Percentiles rank a stretch among this genome's conserved stretches.
Evolutionary conservation across 2,329 filamentous ascomycete species (phyloP).

Genomic region (Penicillium sp.): DNA sequence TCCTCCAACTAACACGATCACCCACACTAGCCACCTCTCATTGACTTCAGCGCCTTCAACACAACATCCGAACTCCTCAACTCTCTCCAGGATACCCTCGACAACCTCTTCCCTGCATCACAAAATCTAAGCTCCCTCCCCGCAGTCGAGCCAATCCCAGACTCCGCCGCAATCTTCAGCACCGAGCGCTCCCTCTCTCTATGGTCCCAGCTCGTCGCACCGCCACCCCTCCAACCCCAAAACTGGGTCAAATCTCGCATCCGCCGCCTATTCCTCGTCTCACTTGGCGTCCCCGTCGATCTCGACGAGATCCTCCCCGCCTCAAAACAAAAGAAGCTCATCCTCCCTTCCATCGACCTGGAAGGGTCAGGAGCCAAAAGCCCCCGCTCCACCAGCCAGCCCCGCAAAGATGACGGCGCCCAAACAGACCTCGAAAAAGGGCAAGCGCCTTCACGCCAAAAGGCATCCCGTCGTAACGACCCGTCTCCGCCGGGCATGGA

Average conservation of each 20-base stretch:
- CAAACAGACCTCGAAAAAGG: constrained; percentile 23
- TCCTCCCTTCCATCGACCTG: constrained; percentile 77
- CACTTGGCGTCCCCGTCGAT: constrained; percentile 91
- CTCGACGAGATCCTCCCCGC: constrained; percentile 96
- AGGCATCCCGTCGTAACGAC: constrained; percentile 46
- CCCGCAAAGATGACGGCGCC: constrained; percentile 27
- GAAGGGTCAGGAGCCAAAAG: constrained; percentile 56
- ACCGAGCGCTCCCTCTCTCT: constrained; percentile 85
- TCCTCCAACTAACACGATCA: constrained; percentile 2
- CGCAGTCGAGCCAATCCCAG: constrained; percentile 42
- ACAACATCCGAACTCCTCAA: constrained; percentile 38
- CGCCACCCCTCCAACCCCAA: constrained; percentile 89
- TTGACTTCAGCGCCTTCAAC: constrained; percentile 58
- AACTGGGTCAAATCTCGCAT: constrained; percentile 98
- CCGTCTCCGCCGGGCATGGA: constrained; percentile 75
- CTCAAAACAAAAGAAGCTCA: constrained; percentile 95
- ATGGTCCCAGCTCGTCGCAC: constrained; percentile 94
- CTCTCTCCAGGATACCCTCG: constrained; percentile 42
- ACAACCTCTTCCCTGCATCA: constrained; percentile 47
- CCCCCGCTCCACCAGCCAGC: constrained; percentile 45
- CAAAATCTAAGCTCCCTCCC: constrained; percentile 37
- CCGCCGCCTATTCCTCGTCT: constrained; percentile 90
- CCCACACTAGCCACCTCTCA: constrained; percentile 36
- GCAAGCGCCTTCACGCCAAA: constrained; percentile 30
- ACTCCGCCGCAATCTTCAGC: constrained; percentile 66